These are phyloP conservation scores for Wallacemonas collosoma DNA, from an alignment of 208 protist genomes.

Conservation along the genomic window DNA sequence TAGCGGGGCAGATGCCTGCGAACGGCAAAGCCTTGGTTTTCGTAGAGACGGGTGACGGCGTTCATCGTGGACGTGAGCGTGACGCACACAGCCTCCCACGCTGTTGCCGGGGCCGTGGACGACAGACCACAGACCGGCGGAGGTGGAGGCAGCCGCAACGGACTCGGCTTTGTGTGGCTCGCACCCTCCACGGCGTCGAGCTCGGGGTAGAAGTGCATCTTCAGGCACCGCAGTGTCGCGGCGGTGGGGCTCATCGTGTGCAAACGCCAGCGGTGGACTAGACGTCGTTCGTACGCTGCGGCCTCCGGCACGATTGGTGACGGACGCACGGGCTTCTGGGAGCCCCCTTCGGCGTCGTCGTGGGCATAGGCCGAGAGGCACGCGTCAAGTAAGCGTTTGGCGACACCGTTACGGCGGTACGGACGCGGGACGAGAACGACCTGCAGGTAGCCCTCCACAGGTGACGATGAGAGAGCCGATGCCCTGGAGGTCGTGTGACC, in stretches of 20 bases:
- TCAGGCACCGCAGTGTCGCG: conserved; percentile 29
- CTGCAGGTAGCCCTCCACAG: conserved; percentile 80
- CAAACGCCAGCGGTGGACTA: conserved; percentile 58
- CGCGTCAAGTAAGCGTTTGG: conserved; percentile 31
- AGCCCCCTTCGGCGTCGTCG: background rate
- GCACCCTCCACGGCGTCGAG: no score
- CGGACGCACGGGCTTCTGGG: background rate
- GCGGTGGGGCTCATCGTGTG: conserved; percentile 54
- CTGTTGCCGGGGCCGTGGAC: no score
- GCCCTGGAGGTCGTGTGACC: no score
- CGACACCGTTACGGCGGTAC: conserved; percentile 44
- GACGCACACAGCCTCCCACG: background rate
- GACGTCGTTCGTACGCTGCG: background rate
- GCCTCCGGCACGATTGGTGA: background rate
- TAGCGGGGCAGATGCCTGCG: conserved; percentile 53
- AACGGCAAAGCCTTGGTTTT: conserved; percentile 43
- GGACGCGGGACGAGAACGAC: conserved; percentile 46
- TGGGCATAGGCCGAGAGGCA: conserved; percentile 12
- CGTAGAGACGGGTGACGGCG: conserved; percentile 53
- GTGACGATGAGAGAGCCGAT: background rate
- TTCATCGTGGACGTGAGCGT: conserved; percentile 11
- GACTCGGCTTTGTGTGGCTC: no score
- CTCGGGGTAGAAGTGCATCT: background rate
- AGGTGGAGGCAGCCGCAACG: no score
- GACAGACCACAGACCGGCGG: no score